Conservation (phyloP, 2,329 filamentous ascomycete genomes). For the Metarhizium humberi region DNA sequence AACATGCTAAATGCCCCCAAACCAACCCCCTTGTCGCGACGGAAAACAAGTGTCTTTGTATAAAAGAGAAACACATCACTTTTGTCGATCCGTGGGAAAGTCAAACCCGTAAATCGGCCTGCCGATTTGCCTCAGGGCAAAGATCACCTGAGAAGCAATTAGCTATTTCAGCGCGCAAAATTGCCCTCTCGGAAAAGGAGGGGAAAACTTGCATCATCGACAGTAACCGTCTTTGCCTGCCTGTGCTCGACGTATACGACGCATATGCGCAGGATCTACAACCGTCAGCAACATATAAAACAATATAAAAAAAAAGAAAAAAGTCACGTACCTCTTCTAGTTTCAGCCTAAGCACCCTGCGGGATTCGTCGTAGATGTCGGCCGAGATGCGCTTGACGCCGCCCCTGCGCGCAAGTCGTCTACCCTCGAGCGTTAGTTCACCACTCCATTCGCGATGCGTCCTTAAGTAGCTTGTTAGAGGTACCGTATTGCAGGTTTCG, state of each 20-base stretch:
- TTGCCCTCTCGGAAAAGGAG: neutral
- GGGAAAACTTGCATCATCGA: conserved; percentile 43
- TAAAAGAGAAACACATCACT: neutral
- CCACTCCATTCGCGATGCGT: too few relatives aligned
- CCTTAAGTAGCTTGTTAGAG: too few relatives aligned
- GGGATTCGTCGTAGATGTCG: conserved; percentile 52
- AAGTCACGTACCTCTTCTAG: conserved; percentile 33
- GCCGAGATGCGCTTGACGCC: conserved; percentile 67
- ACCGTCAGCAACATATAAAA: neutral
- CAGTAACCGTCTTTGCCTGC: conserved; percentile 51
- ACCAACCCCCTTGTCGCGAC: too few relatives aligned
- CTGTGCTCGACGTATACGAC: conserved; percentile 44
- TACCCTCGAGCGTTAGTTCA: conserved; percentile 15
- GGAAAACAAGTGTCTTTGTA: too few relatives aligned
- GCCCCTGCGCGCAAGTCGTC: conserved; percentile 64
- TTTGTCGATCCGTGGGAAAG: conserved; percentile 8
- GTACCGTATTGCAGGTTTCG: conserved; percentile 5
- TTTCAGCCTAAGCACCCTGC: conserved; percentile 39
- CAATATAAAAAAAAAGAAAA: neutral
- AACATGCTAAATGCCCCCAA: too few relatives aligned
- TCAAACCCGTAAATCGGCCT: conserved; percentile 51
- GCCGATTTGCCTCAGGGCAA: conserved; percentile 37
- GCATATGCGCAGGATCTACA: conserved; percentile 42
- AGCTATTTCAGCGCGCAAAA: conserved; percentile 2
- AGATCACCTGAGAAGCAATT: conserved; percentile 37